These are phyloP conservation scores for Jaminaea rosea DNA, from an alignment of 1,284 basidiomycete species.

Conservation along the genomic window DNA sequence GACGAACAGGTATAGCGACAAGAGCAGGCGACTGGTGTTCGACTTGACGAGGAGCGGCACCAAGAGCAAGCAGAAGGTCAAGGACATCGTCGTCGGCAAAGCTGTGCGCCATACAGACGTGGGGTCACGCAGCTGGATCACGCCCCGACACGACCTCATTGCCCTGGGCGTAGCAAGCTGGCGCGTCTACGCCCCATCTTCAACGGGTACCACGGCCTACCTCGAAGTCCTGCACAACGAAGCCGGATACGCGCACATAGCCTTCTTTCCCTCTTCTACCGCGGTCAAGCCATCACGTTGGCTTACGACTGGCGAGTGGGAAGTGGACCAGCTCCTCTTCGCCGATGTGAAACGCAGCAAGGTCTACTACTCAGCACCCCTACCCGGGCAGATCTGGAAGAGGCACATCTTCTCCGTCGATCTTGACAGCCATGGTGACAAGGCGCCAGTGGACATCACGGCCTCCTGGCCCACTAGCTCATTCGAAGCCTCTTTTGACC, in stretches of 20 bases:
- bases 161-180: constrained; percentile 5
- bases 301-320: constrained; percentile 79
- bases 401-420: constrained; percentile 63
- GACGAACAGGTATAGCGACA: constrained; percentile 54
- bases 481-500: constrained; percentile 51
- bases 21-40: constrained; percentile 25
- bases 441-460: constrained; percentile 58
- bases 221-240: constrained; percentile 25
- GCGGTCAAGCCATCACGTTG: constrained; percentile 46
- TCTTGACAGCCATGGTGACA: constrained; percentile 15
- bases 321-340: constrained; percentile 66
- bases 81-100: constrained; percentile 30
- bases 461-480: constrained; percentile 58
- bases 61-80: constrained; percentile 28
- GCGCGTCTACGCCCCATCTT: no score
- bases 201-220: constrained; percentile 27
- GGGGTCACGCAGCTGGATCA: constrained; percentile 77
- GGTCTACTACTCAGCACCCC: constrained; percentile 78
- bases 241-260: constrained; percentile 30
- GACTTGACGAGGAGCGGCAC: constrained; percentile 10
- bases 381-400: constrained; percentile 67
- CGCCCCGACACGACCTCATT: background rate
- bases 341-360: constrained; percentile 62
- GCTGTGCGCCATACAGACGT: constrained; percentile 56
- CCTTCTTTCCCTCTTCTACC: constrained; percentile 18